Conservation (phyloP, 2,329 filamentous ascomycete genomes). For the Lecanicillium sp. region DNA sequence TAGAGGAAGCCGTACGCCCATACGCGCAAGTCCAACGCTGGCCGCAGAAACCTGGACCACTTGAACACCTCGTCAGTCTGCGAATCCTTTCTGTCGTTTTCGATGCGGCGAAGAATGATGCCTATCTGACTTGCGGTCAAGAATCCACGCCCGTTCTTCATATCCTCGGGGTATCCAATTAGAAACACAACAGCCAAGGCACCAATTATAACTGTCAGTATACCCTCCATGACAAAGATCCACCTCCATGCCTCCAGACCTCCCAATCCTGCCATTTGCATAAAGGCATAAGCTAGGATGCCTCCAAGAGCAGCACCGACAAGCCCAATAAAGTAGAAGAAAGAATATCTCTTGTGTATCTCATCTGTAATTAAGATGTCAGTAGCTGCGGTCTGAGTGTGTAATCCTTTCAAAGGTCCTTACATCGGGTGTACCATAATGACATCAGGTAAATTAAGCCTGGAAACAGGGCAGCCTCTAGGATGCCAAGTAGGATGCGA, state of each 20-base stretch:
- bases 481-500: slow-evolving; percentile 10
- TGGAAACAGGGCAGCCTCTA: slow-evolving; percentile 9
- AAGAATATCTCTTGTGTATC: no score
- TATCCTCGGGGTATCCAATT: slow-evolving; percentile 11
- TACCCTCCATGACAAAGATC: no score
- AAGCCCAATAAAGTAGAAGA: no score
- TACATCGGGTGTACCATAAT: no score
- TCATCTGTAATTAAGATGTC: no score
- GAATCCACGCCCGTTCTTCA: slow-evolving; percentile 3
- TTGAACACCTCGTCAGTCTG: slow-evolving; percentile 1
- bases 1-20: slow-evolving; percentile 6
- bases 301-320: no score
- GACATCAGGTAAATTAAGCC: slow-evolving; percentile 2
- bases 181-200: slow-evolving; percentile 10
- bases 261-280: no score
- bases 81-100: slow-evolving; percentile 4
- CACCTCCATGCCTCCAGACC: no score
- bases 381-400: no score
- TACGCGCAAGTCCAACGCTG: slow-evolving; percentile 2
- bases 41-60: not conserved
- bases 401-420: no score
- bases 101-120: not conserved
- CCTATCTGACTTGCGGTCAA: slow-evolving; percentile 2
- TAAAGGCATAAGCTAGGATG: no score
- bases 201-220: slow-evolving; percentile 1